Evolutionary conservation across 1,284 basidiomycete genomes (phyloP), one percentile per base, ranked within the genome.

Genomic region (Ganoderma sp.): DNA sequence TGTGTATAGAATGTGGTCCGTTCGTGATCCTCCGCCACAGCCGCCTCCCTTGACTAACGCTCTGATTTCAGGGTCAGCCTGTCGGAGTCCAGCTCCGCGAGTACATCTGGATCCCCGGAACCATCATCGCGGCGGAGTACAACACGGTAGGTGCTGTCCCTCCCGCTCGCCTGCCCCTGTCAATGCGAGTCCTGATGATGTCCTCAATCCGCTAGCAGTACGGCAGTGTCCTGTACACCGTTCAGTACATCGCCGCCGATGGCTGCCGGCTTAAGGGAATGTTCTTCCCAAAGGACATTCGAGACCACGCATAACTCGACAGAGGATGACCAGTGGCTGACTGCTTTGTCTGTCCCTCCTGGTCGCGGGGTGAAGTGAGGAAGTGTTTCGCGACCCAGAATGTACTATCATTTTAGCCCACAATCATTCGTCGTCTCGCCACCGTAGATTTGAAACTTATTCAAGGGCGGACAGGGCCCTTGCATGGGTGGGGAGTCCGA

Each of bases 21-120:
- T 65, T 54, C n/a, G 25, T 15, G 17, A 39, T 22, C 15, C 34
- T 9, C 56, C 25, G 12, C 32, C 34, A 17, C 17, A 34, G n/a
- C 37, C 8, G 37, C 37, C 19, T 9, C 14, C n/a, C 14, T 2
- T 9, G 19, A 8, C 48, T 63, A n/a, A 63, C 48, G 19, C 22
- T 37, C 14, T 56, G 19, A 12, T 25, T 54, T 50, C 71, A 85
- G 83, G 78, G 81, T 56, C 79, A 85, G 67, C 71, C 71, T 6
- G 83, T 86, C 28, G 74, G 79, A 48, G 81, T 85, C 10, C 79
- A 79, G 43, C 70, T 85, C 42, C 71, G 74, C 32, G 77, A 79
- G 4, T 75, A 82, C 61, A 77, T 80, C 2, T 81, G 78, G 78
- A 75, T 78, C 12, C 67, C 74, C 3, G 80, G 78, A 22, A 70